Evolutionary conservation across 208 protist genomes (phyloP), one percentile per base, ranked within the genome.

Genomic region (Blechomonas ayalai): DNA sequence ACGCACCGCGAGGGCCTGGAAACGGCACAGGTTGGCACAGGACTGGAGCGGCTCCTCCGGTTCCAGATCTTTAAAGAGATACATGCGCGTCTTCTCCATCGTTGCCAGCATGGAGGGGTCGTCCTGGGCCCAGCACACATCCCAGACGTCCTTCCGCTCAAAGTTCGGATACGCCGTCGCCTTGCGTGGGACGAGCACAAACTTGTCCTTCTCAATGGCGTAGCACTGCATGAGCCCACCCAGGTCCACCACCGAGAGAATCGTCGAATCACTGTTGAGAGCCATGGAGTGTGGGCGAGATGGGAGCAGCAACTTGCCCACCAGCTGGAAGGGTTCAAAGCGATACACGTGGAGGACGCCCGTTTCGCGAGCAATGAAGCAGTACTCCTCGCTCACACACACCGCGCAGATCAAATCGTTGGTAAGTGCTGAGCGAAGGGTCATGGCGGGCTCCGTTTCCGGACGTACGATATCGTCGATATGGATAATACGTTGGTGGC

Each of bases 121-220:
- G 59, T 98, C 97, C 3, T 63, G 49, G 28, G 90, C 76, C 95
- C 95, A 98, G 35, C 54, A 48, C 43, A 97, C 39, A 62, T 89
- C 80, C 96, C 96, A 98, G 10, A 95, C 91, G 38, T 97, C 95
- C 61, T 97, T 97, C 7, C 88, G 73, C 69, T 97, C 92, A 33
- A 97, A 77, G 27, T 66, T 56, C 1, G 65, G 60, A 15, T 89
- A 9, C 27, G 66, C 52, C 38, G 82, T 57, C 2, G 76, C 67
- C 40, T 72, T 71, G 42, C 59, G 58, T n/a, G 81, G 73, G 24
- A 82, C 67, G 13, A 88, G 59, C 12, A 80, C 82, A 18, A 78
- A 68, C 12, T 45, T 51, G 37, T 72, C 61, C 36, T 52, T 53
- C 25, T 91, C 77, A 15, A 92, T 53, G 16, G 50, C 24, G 52